These are phyloP conservation scores for Xylariaceae sp. DNA, from an alignment of 2,329 filamentous ascomycete species.

Conservation along the genomic window DNA sequence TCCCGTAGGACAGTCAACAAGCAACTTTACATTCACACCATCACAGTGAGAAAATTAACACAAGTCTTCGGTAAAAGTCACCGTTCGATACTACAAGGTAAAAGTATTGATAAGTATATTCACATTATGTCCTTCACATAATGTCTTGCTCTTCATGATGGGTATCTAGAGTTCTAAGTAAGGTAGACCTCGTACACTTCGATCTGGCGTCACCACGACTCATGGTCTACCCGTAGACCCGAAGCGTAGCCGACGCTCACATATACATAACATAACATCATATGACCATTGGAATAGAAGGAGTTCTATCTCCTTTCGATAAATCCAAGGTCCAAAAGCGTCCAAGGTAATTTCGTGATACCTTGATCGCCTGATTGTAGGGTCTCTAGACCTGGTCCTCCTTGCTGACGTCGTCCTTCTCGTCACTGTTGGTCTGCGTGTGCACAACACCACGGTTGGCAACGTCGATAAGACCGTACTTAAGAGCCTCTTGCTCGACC, in stretches of 20 bases:
- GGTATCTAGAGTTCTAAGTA: neutral
- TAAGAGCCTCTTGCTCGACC: conserved; percentile 45
- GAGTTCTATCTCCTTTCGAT: no score
- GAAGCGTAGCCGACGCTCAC: neutral
- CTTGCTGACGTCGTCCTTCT: conserved; percentile 15
- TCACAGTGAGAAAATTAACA: no score
- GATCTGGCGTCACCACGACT: neutral
- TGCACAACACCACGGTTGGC: conserved; percentile 20
- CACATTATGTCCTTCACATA: no score
- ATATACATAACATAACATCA: neutral
- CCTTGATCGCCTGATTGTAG: neutral
- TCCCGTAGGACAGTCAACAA: no score
- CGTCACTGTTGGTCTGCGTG: neutral
- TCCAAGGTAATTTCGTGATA: neutral
- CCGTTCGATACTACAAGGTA: no score
- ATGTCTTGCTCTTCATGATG: neutral
- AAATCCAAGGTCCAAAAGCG: neutral
- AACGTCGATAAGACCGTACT: conserved; percentile 31
- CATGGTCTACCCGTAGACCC: neutral
- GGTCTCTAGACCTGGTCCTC: conserved; percentile 4
- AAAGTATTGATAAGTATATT: no score
- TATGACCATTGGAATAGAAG: no score
- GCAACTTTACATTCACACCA: no score
- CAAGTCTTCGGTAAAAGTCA: no score
- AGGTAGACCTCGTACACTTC: neutral